A percentile compares a stretch with the other conserved stretches of the same genome.
Evolutionary conservation across 2,329 filamentous ascomycete species (phyloP).

Genomic region (Aureobasidium namibiae): DNA sequence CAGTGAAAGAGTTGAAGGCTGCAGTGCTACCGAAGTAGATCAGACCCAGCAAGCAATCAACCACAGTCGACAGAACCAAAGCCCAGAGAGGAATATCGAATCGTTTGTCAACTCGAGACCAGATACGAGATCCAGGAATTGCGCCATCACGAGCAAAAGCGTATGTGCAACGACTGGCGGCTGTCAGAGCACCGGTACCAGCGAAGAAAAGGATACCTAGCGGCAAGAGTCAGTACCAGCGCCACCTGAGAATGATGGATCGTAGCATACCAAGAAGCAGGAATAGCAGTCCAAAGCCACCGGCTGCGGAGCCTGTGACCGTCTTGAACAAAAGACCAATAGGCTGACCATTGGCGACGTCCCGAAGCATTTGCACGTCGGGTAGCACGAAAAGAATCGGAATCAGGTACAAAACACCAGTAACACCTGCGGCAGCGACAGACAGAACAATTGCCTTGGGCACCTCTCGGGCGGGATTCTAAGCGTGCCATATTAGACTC

Average conservation of each 20-base stretch:
- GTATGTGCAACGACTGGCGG: slow-evolving; percentile 62
- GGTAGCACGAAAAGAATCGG: slow-evolving; percentile 71
- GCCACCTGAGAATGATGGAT: too few relatives aligned
- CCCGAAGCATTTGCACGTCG: slow-evolving; percentile 54
- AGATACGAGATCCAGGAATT: slow-evolving; percentile 46
- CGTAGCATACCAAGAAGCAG: slow-evolving; percentile 42
- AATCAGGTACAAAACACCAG: slow-evolving; percentile 59
- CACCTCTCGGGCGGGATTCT: slow-evolving; percentile 59
- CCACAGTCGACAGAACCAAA: slow-evolving; percentile 56
- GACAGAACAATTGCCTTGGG: slow-evolving; percentile 64
- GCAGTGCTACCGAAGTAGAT: slow-evolving; percentile 73
- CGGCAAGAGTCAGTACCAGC: slow-evolving; percentile 46
- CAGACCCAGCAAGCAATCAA: slow-evolving; percentile 64
- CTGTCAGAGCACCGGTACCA: slow-evolving; percentile 65
- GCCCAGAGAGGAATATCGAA: slow-evolving; percentile 65
- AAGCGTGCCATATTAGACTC: neutral
- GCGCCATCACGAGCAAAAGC: slow-evolving; percentile 66
- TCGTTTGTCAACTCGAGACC: slow-evolving; percentile 34
- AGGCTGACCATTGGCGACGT: slow-evolving; percentile 63
- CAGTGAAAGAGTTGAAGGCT: slow-evolving; percentile 73
- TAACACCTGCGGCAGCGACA: slow-evolving; percentile 58
- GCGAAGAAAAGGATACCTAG: slow-evolving; percentile 66
- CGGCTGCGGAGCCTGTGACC: slow-evolving; percentile 59
- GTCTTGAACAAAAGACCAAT: slow-evolving; percentile 69
- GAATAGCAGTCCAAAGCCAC: slow-evolving; percentile 55